A percentile compares a stretch with the other conserved stretches of the same genome.
Conservation (phyloP, 805 yeast genomes). For the Starmera caribaea region DNA sequence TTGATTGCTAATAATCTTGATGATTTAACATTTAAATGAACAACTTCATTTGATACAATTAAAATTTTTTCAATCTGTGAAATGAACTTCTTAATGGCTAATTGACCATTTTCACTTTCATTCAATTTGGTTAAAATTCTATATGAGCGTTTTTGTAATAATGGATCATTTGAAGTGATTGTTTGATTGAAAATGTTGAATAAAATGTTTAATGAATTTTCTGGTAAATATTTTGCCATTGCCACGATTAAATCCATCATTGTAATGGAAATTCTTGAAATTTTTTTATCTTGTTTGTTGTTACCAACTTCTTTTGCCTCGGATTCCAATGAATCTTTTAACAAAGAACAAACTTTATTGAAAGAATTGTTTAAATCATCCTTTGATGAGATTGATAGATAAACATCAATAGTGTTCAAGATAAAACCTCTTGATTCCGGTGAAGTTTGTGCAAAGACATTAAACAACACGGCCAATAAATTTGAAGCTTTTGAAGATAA, state of each 20-base stretch:
- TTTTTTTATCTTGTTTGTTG: conserved; percentile 23
- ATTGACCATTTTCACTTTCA: conserved; percentile 57
- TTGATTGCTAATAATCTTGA: conserved; percentile 65
- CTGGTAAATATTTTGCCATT: conserved; percentile 78
- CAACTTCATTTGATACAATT: conserved; percentile 43
- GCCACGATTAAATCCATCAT: conserved; percentile 87
- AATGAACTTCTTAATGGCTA: conserved; percentile 42
- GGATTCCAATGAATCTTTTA: conserved; percentile 65
- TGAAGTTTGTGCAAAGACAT: conserved; percentile 83
- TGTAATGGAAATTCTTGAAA: conserved; percentile 56
- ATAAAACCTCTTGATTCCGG: conserved; percentile 79
- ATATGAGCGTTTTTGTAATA: conserved; percentile 84
- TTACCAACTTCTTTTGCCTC: conserved; percentile 23
- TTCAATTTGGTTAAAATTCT: conserved; percentile 62
- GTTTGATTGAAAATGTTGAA: conserved; percentile 71
- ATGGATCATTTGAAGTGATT: conserved; percentile 46
- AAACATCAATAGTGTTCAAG: conserved; percentile 78
- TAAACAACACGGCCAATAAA: conserved; percentile 77
- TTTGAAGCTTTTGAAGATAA: conserved; percentile 62
- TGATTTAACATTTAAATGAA: conserved; percentile 70
- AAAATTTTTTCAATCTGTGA: conserved; percentile 51
- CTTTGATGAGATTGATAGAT: conserved; percentile 56
- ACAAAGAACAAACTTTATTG: conserved; percentile 72
- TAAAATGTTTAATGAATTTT: conserved; percentile 57
- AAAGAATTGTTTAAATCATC: conserved; percentile 68